Conservation (phyloP, 805 yeast genomes). For the Metschnikowia koreensis region DNA sequence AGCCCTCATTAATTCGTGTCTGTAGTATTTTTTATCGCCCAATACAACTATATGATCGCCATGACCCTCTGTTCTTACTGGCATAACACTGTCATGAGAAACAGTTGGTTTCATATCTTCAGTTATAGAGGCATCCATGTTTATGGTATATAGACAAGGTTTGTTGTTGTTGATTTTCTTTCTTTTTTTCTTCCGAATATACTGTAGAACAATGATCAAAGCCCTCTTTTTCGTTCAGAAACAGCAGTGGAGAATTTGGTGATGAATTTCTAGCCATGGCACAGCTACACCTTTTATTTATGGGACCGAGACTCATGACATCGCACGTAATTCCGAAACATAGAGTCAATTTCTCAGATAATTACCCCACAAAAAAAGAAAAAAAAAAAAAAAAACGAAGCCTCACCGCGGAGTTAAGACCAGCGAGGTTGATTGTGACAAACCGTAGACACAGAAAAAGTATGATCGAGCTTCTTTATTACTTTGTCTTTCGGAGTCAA, state of each 20-base stretch:
- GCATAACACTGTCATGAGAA: not conserved
- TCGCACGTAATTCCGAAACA: no score
- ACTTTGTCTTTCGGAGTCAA: no score
- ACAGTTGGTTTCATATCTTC: not conserved
- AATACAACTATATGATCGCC: constrained; percentile 43
- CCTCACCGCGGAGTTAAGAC: no score
- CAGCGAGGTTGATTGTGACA: no score
- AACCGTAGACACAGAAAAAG: no score
- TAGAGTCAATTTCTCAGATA: no score
- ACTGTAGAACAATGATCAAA: not conserved
- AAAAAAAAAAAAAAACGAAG: no score
- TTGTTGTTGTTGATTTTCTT: no score
- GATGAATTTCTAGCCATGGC: not conserved
- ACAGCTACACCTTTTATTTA: not conserved
- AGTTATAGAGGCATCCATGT: not conserved
- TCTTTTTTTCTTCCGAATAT: not conserved
- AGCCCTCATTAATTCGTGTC: constrained; percentile 58
- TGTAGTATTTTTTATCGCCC: constrained; percentile 43
- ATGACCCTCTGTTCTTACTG: constrained; percentile 22
- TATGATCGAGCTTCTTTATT: no score
- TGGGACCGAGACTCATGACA: not conserved
- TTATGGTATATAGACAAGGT: not conserved
- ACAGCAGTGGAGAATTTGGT: not conserved
- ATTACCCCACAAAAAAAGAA: no score
- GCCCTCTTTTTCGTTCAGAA: not conserved